Evolutionary conservation across 345 rosid genomes (phyloP).

Genomic region (Euphorbia tirucalli): DNA sequence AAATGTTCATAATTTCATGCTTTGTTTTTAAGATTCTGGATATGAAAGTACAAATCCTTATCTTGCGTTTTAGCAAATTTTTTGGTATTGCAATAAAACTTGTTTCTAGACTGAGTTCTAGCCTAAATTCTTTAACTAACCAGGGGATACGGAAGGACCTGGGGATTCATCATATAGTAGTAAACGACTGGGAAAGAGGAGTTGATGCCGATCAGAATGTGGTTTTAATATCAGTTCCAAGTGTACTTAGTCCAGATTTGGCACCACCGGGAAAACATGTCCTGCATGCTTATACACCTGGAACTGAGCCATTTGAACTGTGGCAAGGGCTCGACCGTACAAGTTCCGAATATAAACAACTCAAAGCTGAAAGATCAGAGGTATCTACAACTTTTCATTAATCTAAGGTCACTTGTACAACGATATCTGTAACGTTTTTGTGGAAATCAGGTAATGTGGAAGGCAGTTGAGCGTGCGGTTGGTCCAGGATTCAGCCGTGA

Average conservation of each 20-base stretch:
- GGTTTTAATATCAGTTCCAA: constrained; percentile 80
- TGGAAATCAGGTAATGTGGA: constrained; percentile 72
- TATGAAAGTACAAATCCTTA: not conserved
- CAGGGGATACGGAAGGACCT: constrained; percentile 69
- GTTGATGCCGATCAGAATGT: constrained; percentile 95
- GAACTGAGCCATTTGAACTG: constrained; percentile 75
- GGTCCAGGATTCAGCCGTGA: constrained; percentile 75
- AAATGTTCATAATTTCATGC: not conserved
- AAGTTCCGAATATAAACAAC: constrained; percentile 67
- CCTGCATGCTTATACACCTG: constrained; percentile 80
- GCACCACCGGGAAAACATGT: constrained; percentile 89
- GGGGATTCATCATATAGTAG: constrained; percentile 93
- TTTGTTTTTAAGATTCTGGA: not conserved
- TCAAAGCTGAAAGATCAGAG: constrained; percentile 86
- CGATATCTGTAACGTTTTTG: not conserved
- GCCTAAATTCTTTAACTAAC: not conserved
- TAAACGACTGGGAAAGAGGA: constrained; percentile 83
- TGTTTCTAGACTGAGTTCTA: not conserved
- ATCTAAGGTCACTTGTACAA: not conserved
- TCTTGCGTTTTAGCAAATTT: not conserved
- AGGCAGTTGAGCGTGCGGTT: constrained; percentile 76
- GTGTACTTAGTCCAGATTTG: constrained; percentile 69
- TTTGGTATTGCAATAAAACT: too few species aligned
- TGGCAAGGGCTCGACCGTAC: constrained; percentile 85
- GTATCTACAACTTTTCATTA: constrained; percentile 28